Evolutionary conservation across 371 early-diverging fungal species (phyloP).

Genomic region (Mortierella sp.): DNA sequence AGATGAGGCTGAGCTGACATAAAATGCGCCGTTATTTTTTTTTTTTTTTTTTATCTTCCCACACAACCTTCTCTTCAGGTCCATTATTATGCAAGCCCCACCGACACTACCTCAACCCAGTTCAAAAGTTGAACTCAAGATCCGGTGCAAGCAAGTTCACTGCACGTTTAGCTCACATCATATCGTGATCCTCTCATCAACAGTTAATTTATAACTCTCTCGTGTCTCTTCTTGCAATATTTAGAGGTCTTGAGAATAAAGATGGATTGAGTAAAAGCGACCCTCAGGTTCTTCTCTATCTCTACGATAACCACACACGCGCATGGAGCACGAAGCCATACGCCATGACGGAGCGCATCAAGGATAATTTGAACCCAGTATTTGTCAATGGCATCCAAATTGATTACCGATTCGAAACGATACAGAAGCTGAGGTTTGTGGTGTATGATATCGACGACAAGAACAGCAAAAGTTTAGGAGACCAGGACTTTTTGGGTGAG

Average conservation of each 20-base stretch:
- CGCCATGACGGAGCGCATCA: constrained; percentile 43
- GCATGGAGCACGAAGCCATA: constrained; percentile 19
- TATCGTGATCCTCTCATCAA: neutral
- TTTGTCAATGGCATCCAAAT: constrained; percentile 30
- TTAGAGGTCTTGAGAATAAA: constrained; percentile 22
- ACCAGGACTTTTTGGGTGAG: constrained; percentile 42
- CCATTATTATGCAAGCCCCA: neutral
- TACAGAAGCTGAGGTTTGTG: constrained; percentile 35
- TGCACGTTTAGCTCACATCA: too few species aligned
- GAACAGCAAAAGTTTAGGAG: constrained; percentile 13
- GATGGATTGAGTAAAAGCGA: constrained; percentile 30
- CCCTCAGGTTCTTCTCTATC: constrained; percentile 45
- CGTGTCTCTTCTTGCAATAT: neutral
- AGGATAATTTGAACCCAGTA: constrained; percentile 38
- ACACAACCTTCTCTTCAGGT: neutral
- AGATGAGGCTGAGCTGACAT: too few species aligned
- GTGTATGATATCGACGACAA: constrained; percentile 46
- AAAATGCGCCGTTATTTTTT: too few species aligned
- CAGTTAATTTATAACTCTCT: neutral
- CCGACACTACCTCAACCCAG: constrained; percentile 5
- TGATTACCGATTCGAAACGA: constrained; percentile 33
- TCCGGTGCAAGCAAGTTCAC: constrained; percentile 30
- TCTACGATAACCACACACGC: constrained; percentile 19
- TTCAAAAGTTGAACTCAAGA: constrained; percentile 42
- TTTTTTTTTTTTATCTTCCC: neutral